Evolutionary conservation across 73 alveolate genomes (phyloP).

Genomic region (Uronychia setigera): DNA sequence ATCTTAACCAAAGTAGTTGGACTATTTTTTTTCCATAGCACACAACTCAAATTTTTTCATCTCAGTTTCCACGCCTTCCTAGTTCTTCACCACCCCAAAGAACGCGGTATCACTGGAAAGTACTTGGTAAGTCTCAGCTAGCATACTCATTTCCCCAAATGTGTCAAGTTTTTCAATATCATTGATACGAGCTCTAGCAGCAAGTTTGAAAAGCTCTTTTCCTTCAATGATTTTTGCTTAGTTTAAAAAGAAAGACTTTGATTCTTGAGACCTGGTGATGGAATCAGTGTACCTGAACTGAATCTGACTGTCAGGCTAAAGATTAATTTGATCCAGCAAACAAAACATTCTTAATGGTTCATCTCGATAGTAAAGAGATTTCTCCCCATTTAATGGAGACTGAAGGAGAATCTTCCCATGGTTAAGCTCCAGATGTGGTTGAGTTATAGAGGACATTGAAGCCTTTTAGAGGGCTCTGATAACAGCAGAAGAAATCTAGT

Average conservation of each 20-base stretch:
- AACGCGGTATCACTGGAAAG: constrained; percentile 19
- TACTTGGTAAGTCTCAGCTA: constrained; percentile 18
- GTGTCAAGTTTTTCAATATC: background rate
- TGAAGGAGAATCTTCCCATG: background rate
- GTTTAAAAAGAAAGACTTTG: too few relatives aligned
- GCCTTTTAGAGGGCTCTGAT: background rate
- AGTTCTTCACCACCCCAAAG: constrained; percentile 23
- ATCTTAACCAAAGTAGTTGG: too few relatives aligned
- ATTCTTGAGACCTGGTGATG: too few relatives aligned
- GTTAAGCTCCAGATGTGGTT: background rate
- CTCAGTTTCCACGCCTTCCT: too few relatives aligned
- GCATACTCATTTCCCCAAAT: background rate
- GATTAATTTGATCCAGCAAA: background rate
- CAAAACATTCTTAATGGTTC: background rate
- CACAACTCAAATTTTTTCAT: too few relatives aligned
- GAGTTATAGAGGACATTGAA: background rate
- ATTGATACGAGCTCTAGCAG: background rate
- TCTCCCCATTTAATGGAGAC: background rate
- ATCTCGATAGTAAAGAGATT: background rate
- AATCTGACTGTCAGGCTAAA: background rate
- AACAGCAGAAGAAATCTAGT: background rate
- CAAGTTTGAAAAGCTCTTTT: constrained; percentile 11
- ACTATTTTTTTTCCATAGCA: too few relatives aligned
- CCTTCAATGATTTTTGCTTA: background rate
- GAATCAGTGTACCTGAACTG: too few relatives aligned